These are phyloP conservation scores for Apophysomyces elegans DNA, from an alignment of 371 early-diverging fungal genomes.

Conservation along the genomic window DNA sequence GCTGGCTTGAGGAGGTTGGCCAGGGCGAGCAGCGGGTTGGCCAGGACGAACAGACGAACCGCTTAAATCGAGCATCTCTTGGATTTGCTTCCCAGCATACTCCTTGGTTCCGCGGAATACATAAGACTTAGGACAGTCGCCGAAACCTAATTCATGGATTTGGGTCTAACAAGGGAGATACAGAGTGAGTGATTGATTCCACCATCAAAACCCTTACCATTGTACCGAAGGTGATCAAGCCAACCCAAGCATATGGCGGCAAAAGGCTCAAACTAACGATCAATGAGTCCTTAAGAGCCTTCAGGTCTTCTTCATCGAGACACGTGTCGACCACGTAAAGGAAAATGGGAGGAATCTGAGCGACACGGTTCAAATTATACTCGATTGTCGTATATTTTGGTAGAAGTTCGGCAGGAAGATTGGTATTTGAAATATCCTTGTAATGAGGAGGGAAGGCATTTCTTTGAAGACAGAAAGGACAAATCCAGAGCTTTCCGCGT, in stretches of 20 bases:
- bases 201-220: conserved; percentile 73
- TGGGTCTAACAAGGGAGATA: conserved; percentile 62
- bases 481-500: conserved; percentile 97
- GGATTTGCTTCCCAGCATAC: conserved; percentile 92
- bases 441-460: conserved; percentile 99
- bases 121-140: conserved; percentile 96
- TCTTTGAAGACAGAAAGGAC: conserved; percentile 97
- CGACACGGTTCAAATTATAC: conserved; percentile 85
- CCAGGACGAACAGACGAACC: conserved; percentile 61
- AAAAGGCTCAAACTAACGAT: conserved; percentile 89
- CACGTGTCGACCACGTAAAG: conserved; percentile 99
- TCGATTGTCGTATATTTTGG: conserved; percentile 97
- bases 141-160: conserved; percentile 94
- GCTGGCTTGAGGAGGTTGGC: conserved; percentile 59
- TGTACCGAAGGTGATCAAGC: conserved; percentile 98
- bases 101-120: conserved; percentile 99
- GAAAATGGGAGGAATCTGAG: conserved; percentile 94
- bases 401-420: conserved; percentile 97
- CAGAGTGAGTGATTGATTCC: not conserved
- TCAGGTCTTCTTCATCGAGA: conserved; percentile 94
- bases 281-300: conserved; percentile 94
- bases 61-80: conserved; percentile 92
- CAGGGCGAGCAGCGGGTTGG: conserved; percentile 65
- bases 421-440: conserved; percentile 93
- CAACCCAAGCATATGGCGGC: conserved; percentile 95